phyloP scores from a whole-genome alignment of 257 asterid genomes.

The Solanum chiquidenum region DNA sequence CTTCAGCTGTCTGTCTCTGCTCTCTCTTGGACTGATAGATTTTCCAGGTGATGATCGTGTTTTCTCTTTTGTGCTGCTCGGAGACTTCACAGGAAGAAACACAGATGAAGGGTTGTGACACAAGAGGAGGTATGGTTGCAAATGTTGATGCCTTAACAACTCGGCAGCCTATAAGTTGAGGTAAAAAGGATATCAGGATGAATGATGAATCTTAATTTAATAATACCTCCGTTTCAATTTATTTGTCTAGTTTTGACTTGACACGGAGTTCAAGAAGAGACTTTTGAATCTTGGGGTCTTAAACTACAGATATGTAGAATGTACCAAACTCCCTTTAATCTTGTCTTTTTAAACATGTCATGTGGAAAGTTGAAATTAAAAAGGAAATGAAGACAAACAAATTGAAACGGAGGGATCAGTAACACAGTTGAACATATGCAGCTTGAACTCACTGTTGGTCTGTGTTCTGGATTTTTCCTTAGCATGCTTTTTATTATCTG shows the following conservation, averaged over 20 bases:
- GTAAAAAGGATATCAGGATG: background rate
- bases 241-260: background rate
- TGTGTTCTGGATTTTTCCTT: constrained; percentile 79
- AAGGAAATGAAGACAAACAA: background rate
- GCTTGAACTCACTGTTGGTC: constrained; percentile 66
- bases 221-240: background rate
- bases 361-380: background rate
- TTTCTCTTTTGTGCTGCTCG: constrained; percentile 45
- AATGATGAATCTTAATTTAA: background rate
- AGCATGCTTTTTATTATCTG: constrained; percentile 91
- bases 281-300: background rate
- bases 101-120: constrained; percentile 64
- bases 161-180: constrained; percentile 63
- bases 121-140: constrained; percentile 74
- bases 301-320: background rate
- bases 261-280: background rate
- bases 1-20: constrained; percentile 24
- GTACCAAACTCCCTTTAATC: background rate
- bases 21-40: constrained; percentile 28
- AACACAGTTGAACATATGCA: background rate
- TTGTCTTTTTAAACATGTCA: background rate
- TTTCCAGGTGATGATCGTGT: constrained; percentile 34
- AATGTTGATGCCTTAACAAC: constrained; percentile 71
- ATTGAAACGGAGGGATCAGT: background rate
- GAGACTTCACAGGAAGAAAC: constrained; percentile 88